These are phyloP conservation scores for Cerioporus squamosus DNA, from an alignment of 1,284 basidiomycete genomes.

Conservation along the genomic window DNA sequence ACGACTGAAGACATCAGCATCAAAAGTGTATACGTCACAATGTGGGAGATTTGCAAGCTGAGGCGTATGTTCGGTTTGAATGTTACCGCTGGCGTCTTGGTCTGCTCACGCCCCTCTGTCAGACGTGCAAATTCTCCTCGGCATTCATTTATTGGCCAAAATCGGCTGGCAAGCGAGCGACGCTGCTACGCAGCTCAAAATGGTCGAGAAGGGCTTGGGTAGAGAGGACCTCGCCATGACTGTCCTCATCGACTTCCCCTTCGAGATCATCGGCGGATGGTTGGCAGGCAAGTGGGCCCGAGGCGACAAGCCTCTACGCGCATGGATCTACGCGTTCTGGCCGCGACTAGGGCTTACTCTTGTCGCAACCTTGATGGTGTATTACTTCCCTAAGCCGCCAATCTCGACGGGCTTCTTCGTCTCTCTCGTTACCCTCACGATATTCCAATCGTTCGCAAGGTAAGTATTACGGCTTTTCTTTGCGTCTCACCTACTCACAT, in stretches of 20 bases:
- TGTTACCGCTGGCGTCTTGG: too few relatives aligned
- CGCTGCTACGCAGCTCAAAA: slow-evolving; percentile 89
- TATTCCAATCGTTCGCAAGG: slow-evolving; percentile 87
- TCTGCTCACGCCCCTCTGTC: neutral
- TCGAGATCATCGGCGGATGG: slow-evolving; percentile 96
- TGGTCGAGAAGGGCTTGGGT: slow-evolving; percentile 95
- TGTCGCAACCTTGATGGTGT: slow-evolving; percentile 81
- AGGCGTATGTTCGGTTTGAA: slow-evolving; percentile 63
- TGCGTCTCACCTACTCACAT: neutral
- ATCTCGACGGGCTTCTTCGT: slow-evolving; percentile 83
- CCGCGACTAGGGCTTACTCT: slow-evolving; percentile 79
- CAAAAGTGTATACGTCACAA: slow-evolving; percentile 89
- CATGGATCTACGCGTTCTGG: slow-evolving; percentile 95
- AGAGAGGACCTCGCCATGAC: slow-evolving; percentile 96
- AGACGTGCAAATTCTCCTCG: slow-evolving; percentile 92
- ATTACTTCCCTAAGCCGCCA: slow-evolving; percentile 82
- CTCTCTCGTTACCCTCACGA: slow-evolving; percentile 80
- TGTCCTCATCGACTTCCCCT: slow-evolving; percentile 97
- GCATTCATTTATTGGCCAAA: slow-evolving; percentile 92
- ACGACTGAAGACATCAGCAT: slow-evolving; percentile 88
- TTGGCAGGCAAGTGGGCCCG: slow-evolving; percentile 93
- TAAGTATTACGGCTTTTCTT: too few relatives aligned
- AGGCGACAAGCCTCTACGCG: slow-evolving; percentile 74
- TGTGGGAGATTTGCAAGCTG: slow-evolving; percentile 93
- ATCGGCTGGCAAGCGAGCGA: slow-evolving; percentile 97